A percentile compares a stretch with the other conserved stretches of the same genome.
These are phyloP conservation scores for Fusarium abutilonis DNA, from an alignment of 2,329 filamentous ascomycete species.

Conservation along the genomic window DNA sequence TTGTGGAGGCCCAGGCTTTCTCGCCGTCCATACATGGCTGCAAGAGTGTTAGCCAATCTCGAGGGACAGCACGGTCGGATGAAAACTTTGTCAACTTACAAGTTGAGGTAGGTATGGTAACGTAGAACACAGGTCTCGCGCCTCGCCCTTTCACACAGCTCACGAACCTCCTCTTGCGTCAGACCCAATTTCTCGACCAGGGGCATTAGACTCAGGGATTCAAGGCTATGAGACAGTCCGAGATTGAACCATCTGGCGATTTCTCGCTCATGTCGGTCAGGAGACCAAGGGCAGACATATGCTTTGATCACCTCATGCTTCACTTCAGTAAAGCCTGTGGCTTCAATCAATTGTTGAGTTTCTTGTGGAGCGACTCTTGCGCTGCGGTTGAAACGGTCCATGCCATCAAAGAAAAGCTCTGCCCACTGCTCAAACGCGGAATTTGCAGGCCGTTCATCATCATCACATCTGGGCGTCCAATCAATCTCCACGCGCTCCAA, in stretches of 20 bases:
- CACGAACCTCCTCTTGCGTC: slow-evolving; percentile 68
- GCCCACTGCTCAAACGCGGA: slow-evolving; percentile 76
- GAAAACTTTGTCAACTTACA: slow-evolving; percentile 68
- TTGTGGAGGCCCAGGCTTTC: slow-evolving; percentile 40
- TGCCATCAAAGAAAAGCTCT: slow-evolving; percentile 72
- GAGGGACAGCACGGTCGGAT: not conserved
- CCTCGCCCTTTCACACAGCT: slow-evolving; percentile 70
- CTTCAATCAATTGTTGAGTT: slow-evolving; percentile 69
- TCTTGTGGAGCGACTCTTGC: slow-evolving; percentile 64
- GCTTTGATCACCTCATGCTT: slow-evolving; percentile 74
- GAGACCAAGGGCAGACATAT: slow-evolving; percentile 78
- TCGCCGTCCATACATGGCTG: slow-evolving; percentile 45
- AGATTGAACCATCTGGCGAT: slow-evolving; percentile 87
- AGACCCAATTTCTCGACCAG: slow-evolving; percentile 65
- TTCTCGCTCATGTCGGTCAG: slow-evolving; percentile 70
- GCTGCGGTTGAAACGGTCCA: slow-evolving; percentile 70
- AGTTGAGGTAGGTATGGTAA: slow-evolving; percentile 76
- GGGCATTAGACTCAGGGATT: slow-evolving; percentile 77
- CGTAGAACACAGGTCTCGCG: slow-evolving; percentile 74
- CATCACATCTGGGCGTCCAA: slow-evolving; percentile 77
- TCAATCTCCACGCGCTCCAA: slow-evolving; percentile 94
- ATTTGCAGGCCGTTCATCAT: slow-evolving; percentile 66
- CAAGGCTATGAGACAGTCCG: slow-evolving; percentile 76
- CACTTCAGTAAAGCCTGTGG: slow-evolving; percentile 83
- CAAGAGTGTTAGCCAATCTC: slow-evolving; percentile 6